Base-by-base conservation (phyloP, 2,329 filamentous ascomycete genomes). In the Diaporthe helianthi region DNA sequence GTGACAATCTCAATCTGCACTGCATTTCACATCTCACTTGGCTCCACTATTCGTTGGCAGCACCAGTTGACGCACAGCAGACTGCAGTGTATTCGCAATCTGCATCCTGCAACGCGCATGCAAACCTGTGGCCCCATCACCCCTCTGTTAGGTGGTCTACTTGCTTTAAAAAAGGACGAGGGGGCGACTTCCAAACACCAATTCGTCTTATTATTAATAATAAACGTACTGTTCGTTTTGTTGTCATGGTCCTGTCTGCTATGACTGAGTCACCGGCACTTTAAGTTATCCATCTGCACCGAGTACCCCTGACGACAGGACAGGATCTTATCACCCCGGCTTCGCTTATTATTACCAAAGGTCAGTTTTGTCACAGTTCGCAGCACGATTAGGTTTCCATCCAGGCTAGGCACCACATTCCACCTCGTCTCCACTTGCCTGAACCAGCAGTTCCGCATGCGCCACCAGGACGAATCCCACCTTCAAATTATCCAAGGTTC, bases 1-100 rank as follows among this genome's bases (percentile, higher is more conserved):
- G 33, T 33, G 33, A 33, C 41, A 44, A n/a, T 44, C 41, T 47
- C 55, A 61, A 61, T 61, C 41, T 61, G 41, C 58, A 47, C 58
- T 15, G 17, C 58, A 47, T 46, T 33, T 47, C 19, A 33, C 58
- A 47, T 46, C 22, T 47, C 38, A 33, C 58, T 47, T 19, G 44
- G 58, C 58, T 61, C 58, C 58, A 61, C 58, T 17, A 33, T 22
- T 26, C 29, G 41, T 6, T 29, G 54, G 15, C 22, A 26, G 17
- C 54, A 41, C 22, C n/a, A n/a, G n/a, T n/a, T n/a, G n/a, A 24
- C 53, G 15, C 6, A 58, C 6, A 4, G 26, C 19, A 24, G n/a
- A 31, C 41, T 47, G 29, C 58, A 46, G 38, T 38, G 31, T 46
- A 33, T 22, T 61, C 41, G 44, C 41, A 41, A 61, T 49, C 58